phyloP scores from a whole-genome alignment of 2,329 filamentous ascomycete species.

The Trichoderma endophyticum region DNA sequence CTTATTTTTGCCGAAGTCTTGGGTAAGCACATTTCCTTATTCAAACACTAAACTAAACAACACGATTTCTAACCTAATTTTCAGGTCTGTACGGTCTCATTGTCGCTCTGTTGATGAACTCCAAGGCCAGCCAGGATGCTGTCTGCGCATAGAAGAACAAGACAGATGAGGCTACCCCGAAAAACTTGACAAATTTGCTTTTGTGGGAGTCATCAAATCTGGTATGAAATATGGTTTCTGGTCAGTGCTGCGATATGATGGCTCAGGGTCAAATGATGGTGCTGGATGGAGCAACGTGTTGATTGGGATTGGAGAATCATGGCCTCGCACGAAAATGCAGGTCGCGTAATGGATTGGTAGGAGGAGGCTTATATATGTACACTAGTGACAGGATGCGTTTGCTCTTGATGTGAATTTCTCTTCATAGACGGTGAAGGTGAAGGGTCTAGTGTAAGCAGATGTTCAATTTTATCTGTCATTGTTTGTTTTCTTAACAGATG shows the following conservation, averaged over 20 bases:
- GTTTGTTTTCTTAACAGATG: background rate
- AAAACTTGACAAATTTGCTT: conserved; percentile 9
- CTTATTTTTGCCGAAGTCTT: conserved; percentile 71
- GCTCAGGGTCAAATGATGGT: conserved; percentile 3
- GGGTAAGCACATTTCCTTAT: conserved; percentile 56
- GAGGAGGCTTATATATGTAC: conserved; percentile 45
- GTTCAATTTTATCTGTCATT: conserved; percentile 29
- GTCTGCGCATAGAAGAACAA: conserved; percentile 41
- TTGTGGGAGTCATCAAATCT: background rate
- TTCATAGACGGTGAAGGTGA: conserved; percentile 47
- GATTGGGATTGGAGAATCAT: conserved; percentile 25
- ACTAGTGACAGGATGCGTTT: conserved; percentile 48
- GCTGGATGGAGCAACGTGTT: conserved; percentile 23
- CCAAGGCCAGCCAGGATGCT: conserved; percentile 69
- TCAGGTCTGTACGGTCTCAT: conserved; percentile 97
- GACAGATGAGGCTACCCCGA: conserved; percentile 4
- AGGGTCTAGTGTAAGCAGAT: conserved; percentile 44
- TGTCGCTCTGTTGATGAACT: conserved; percentile 99
- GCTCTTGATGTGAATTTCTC: conserved; percentile 39
- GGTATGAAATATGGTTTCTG: conserved; percentile 11
- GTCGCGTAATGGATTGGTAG: conserved; percentile 27
- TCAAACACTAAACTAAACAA: background rate
- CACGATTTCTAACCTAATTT: conserved; percentile 24
- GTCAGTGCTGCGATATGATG: background rate
- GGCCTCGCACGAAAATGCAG: conserved; percentile 22